Conservation (phyloP, 371 early-diverging fungal species). For the Apophysomyces ossiformis region DNA sequence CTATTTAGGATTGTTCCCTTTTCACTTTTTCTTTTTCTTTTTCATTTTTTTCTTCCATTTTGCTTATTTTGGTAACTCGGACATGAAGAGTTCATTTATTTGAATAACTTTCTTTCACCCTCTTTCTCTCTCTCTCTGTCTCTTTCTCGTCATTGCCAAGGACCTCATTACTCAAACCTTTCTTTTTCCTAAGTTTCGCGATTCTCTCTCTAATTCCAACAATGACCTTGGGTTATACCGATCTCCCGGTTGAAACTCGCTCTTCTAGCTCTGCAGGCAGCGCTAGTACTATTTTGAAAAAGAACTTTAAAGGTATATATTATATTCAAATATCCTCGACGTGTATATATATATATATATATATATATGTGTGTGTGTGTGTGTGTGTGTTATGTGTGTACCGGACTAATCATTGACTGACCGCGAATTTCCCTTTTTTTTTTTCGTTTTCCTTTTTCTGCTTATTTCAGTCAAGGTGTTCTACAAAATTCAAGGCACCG, state of each 20-base stretch:
- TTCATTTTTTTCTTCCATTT: not conserved
- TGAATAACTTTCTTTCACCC: not conserved
- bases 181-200: conserved; percentile 10
- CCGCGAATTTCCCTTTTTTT: too few relatives aligned
- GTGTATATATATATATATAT: too few relatives aligned
- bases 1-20: not conserved
- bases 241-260: not conserved
- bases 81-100: not conserved
- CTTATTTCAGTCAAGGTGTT: conserved; percentile 39
- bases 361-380: not conserved
- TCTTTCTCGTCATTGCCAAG: not conserved
- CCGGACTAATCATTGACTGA: too few relatives aligned
- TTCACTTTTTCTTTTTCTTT: not conserved
- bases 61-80: conserved; percentile 11
- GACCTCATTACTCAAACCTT: not conserved
- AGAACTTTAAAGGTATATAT: conserved; percentile 15
- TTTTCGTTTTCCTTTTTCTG: not conserved
- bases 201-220: conserved; percentile 3
- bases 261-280: conserved; percentile 3
- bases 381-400: conserved; percentile 2
- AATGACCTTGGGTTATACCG: not conserved
- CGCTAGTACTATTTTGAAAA: not conserved
- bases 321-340: not conserved
- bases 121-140: conserved; percentile 5
- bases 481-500: conserved; percentile 37